Percentiles rank a stretch among this genome's conserved stretches.
Evolutionary conservation across 2,329 filamentous ascomycete species (phyloP).

Genomic region (Akanthomyces muscarius): DNA sequence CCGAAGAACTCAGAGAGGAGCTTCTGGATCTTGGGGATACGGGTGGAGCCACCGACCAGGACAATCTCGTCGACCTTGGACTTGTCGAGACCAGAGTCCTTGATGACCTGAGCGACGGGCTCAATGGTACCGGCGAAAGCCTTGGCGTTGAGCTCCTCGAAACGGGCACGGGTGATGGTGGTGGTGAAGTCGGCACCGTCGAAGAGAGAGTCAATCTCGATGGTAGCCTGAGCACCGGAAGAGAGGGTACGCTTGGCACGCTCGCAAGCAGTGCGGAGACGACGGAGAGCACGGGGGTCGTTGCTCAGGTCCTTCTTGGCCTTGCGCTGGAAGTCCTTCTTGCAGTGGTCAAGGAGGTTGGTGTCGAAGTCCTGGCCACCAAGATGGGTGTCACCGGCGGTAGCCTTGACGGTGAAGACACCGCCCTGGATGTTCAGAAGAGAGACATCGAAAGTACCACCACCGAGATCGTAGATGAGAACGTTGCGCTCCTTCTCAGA

Average conservation of each 20-base stretch:
- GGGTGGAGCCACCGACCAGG: constrained; percentile 94
- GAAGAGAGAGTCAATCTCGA: constrained; percentile 97
- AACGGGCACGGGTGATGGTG: constrained; percentile 97
- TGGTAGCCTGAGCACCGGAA: constrained; percentile 86
- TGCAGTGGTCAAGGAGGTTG: constrained; percentile 92
- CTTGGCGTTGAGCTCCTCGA: constrained; percentile 98
- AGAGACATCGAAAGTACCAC: constrained; percentile 99
- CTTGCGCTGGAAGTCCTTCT: constrained; percentile 89
- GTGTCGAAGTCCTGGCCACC: constrained; percentile 99
- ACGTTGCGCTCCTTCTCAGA: constrained; percentile 79
- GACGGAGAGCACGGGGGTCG: constrained; percentile 88
- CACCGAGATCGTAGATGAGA: constrained; percentile 93
- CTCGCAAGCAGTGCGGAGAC: constrained; percentile 96
- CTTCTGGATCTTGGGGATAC: constrained; percentile 95
- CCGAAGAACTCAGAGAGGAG: constrained; percentile 94
- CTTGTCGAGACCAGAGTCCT: constrained; percentile 98
- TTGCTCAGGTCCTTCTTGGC: constrained; percentile 89
- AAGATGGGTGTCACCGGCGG: constrained; percentile 93
- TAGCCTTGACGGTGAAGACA: constrained; percentile 91
- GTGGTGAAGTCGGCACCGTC: constrained; percentile 97
- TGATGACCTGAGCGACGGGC: constrained; percentile 97
- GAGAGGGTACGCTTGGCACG: constrained; percentile 98
- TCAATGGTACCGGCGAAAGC: constrained; percentile 99
- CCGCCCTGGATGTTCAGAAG: constrained; percentile 97
- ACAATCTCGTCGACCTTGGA: constrained; percentile 92